phyloP scores from a whole-genome alignment of 2,329 filamentous ascomycete species.

The Alternaria solani region DNA sequence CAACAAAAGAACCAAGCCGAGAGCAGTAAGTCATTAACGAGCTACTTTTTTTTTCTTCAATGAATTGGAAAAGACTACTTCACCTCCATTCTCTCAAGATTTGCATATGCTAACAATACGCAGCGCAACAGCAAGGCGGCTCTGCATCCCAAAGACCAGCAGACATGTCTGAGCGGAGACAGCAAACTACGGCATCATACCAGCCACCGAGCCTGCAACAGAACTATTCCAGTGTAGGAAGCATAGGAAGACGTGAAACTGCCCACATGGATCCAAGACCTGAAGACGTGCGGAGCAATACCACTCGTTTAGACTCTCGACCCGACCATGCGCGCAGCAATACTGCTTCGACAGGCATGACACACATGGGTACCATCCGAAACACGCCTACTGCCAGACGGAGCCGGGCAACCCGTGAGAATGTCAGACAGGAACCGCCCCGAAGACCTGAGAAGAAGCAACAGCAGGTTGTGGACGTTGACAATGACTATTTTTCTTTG shows the following conservation, averaged over 20 bases:
- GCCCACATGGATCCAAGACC: constrained; percentile 13
- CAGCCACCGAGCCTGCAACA: constrained; percentile 21
- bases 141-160: constrained; percentile 6
- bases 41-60: no score
- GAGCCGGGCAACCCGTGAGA: constrained; percentile 20
- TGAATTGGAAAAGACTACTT: no score
- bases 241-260: constrained; percentile 28
- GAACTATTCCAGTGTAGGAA: constrained; percentile 21
- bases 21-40: constrained; percentile 8
- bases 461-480: constrained; percentile 49
- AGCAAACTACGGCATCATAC: constrained; percentile 14
- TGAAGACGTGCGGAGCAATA: constrained; percentile 14
- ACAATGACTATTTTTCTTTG: constrained; percentile 62
- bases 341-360: constrained; percentile 19
- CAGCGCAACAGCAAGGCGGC: constrained; percentile 7
- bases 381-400: constrained; percentile 23
- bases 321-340: constrained; percentile 14
- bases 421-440: constrained; percentile 16
- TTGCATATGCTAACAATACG: background rate
- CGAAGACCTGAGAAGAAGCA: constrained; percentile 38
- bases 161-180: constrained; percentile 10
- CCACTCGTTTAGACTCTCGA: constrained; percentile 10
- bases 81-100: background rate
- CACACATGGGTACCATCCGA: constrained; percentile 22
- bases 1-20: constrained; percentile 9